Conservation (phyloP, 768 basidiomycete species). For the Crepidotus variabilis region DNA sequence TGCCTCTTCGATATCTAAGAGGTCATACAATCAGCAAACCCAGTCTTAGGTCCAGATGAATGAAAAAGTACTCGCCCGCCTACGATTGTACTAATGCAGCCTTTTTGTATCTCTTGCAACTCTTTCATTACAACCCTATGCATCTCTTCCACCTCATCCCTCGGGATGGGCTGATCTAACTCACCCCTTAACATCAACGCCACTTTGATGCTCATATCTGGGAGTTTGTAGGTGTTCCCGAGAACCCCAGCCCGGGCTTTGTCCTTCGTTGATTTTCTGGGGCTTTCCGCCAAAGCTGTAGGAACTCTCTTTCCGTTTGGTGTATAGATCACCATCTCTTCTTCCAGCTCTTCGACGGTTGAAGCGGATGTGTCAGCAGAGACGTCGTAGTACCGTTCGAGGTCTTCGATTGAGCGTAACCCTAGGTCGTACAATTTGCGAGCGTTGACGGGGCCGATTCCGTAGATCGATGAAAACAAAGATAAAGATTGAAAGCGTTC, state of each 20-base stretch:
- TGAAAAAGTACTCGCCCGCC: constrained; percentile 59
- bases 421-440: constrained; percentile 61
- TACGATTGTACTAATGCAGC: constrained; percentile 71
- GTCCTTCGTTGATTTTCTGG: not conserved
- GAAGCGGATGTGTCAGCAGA: constrained; percentile 16
- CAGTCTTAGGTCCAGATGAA: not conserved
- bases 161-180: constrained; percentile 52
- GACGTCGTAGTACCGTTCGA: constrained; percentile 63
- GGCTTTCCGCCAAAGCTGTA: constrained; percentile 5
- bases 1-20: constrained; percentile 79
- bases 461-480: constrained; percentile 61
- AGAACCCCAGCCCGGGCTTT: not conserved
- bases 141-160: constrained; percentile 78
- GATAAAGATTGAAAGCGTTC: constrained; percentile 54
- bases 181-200: constrained; percentile 59
- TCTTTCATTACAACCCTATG: constrained; percentile 64
- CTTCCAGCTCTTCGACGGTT: constrained; percentile 14
- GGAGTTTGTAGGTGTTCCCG: constrained; percentile 11
- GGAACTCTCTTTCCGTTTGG: constrained; percentile 28
- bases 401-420: constrained; percentile 63
- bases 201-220: constrained; percentile 46
- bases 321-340: constrained; percentile 20
- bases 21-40: not conserved
- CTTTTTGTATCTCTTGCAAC: constrained; percentile 55
- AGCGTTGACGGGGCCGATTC: constrained; percentile 72